Base-by-base conservation (phyloP, 352 stramenopile genomes). In the Hyaloperonospora brassicae region DNA sequence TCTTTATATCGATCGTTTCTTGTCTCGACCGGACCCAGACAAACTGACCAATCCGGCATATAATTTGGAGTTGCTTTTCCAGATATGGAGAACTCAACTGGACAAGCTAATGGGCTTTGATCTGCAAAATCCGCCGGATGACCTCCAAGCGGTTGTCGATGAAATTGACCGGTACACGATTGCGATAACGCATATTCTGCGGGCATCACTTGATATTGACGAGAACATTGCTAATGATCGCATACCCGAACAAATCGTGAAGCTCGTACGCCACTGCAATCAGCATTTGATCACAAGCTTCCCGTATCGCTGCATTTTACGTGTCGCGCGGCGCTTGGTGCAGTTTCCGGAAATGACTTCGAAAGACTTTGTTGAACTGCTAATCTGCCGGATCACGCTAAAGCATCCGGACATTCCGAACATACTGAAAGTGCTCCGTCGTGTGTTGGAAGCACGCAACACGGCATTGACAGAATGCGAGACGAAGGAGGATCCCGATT, bases 31-130 rank as follows among this genome's bases (percentile, higher is more conserved):
- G 0, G 81, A 92, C 49, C 76, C 79, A 22, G 76, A 87, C 47
- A 70, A 79, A 23, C 41, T 92, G 25, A 92, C 81, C 23, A 88
- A 88, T 27, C 73, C 81, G 36, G 73, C 76, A 4, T 87, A 89
- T 54, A 89, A 89, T 52, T 63, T 92, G 39, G 76, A 89, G 56
- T 50, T 88, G 10, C 62, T 92, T 1, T 89, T 89, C 47, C 77
- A 83, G 36, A 39, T 79, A 25, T 92, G 81, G 81, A 77, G 70
- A n/a, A 68, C 70, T 2, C 60, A 87, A 40, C 62, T 87, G 27
- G 57, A 79, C 25, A 57, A 56, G 14, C 50, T 92, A 9, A 79
- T 89, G 59, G 61, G 61, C 12, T 77, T 83, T 30, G 72, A 88
- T 62, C 52, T 89, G 0, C 69, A 82, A 42, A 86, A 83, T 41